A percentile compares a stretch with the other conserved stretches of the same genome.
Evolutionary conservation across 129 eudicot genomes (phyloP).

Genomic region (Silybum marianum): DNA sequence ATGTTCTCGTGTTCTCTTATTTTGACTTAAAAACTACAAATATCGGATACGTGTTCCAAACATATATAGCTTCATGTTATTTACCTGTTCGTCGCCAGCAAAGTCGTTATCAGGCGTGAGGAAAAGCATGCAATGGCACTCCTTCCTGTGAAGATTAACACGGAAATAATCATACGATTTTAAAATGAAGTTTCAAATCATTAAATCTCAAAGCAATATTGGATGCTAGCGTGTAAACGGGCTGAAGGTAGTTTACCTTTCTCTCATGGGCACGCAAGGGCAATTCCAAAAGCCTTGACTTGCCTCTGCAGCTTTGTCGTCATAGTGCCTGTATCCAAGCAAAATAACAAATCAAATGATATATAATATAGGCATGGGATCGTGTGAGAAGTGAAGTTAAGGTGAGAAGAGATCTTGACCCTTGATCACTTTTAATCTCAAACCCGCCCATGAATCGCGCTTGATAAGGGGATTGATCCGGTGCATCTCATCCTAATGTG

Average conservation of each 20-base stretch:
- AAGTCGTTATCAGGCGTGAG: slow-evolving; percentile 80
- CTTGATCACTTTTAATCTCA: too few relatives aligned
- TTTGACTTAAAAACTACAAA: too few relatives aligned
- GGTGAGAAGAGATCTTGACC: too few relatives aligned
- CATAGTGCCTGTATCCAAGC: slow-evolving; percentile 62
- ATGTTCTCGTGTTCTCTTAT: too few relatives aligned
- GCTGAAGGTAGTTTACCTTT: slow-evolving; percentile 45
- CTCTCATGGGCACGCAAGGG: slow-evolving; percentile 91
- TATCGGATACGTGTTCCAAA: too few relatives aligned
- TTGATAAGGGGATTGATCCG: too few relatives aligned
- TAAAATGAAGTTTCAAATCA: not conserved
- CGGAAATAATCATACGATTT: not conserved
- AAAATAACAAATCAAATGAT: not conserved
- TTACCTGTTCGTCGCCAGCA: slow-evolving; percentile 85
- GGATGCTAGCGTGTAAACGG: not conserved
- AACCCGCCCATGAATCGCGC: too few relatives aligned
- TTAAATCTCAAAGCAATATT: too few relatives aligned
- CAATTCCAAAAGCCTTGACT: slow-evolving; percentile 86
- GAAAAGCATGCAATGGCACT: slow-evolving; percentile 89
- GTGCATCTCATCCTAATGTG: too few relatives aligned
- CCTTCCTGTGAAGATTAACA: slow-evolving; percentile 47
- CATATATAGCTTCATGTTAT: too few relatives aligned
- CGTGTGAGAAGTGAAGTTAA: too few relatives aligned
- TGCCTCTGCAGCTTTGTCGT: slow-evolving; percentile 82
- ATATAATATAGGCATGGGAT: too few relatives aligned